phyloP scores from a whole-genome alignment of 2,329 filamentous ascomycete genomes.

The Penicillium sp. region DNA sequence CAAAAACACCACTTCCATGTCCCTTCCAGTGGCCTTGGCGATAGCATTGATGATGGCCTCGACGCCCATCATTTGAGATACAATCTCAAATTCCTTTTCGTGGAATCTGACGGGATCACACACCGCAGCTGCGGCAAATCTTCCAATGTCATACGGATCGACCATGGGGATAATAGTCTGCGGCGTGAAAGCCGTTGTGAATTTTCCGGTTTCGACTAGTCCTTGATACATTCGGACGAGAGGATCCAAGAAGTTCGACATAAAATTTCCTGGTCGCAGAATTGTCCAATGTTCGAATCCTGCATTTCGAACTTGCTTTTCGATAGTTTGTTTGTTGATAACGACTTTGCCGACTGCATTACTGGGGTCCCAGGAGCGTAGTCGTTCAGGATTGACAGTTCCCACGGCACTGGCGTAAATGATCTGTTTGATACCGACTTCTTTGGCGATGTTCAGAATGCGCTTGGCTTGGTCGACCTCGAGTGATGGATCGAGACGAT shows the following conservation, averaged over 20 bases:
- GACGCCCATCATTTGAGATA: constrained; percentile 45
- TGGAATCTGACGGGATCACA: constrained; percentile 48
- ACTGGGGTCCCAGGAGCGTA: constrained; percentile 32
- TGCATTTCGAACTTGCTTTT: constrained; percentile 41
- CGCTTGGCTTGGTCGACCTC: constrained; percentile 34
- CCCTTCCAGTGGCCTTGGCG: constrained; percentile 34
- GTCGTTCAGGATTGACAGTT: constrained; percentile 32
- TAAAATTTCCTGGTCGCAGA: constrained; percentile 57
- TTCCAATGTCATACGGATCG: constrained; percentile 54
- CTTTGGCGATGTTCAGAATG: constrained; percentile 31
- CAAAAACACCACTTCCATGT: constrained; percentile 45
- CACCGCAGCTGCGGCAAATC: constrained; percentile 51
- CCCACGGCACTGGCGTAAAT: constrained; percentile 36
- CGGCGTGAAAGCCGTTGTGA: constrained; percentile 40
- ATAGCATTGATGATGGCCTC: constrained; percentile 45
- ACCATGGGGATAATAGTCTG: constrained; percentile 49
- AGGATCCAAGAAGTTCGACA: constrained; percentile 55
- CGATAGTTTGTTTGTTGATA: constrained; percentile 49
- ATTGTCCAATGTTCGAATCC: constrained; percentile 54
- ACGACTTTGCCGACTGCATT: constrained; percentile 36
- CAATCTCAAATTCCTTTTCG: constrained; percentile 46
- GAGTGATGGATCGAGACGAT: constrained; percentile 7
- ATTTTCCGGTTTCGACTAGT: constrained; percentile 44
- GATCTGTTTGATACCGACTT: constrained; percentile 36
- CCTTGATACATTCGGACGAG: constrained; percentile 47